Percentiles rank a stretch among this genome's conserved stretches.
Evolutionary conservation across 805 yeast genomes (phyloP).

Genomic region (Torulaspora franciscae): DNA sequence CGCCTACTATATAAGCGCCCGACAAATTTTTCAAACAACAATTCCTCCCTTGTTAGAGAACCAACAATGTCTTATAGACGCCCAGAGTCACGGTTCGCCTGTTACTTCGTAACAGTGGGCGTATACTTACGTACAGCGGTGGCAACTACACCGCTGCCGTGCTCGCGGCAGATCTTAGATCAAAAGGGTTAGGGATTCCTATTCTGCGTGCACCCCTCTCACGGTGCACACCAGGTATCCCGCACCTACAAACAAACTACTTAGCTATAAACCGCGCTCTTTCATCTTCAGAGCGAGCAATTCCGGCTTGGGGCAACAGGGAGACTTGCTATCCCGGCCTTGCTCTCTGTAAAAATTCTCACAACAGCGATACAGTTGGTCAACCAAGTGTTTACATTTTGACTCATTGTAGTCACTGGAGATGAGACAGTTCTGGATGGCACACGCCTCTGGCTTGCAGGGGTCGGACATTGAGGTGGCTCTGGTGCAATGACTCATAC

Average conservation of each 20-base stretch:
- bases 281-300: slow-evolving; percentile 58
- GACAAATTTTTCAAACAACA: not conserved
- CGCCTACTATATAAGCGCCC: slow-evolving; percentile 27
- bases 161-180: slow-evolving; percentile 94
- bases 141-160: slow-evolving; percentile 44
- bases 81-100: slow-evolving; percentile 58
- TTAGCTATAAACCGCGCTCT: slow-evolving; percentile 37
- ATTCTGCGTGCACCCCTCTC: slow-evolving; percentile 1
- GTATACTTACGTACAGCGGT: slow-evolving; percentile 17
- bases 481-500: not conserved
- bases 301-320: slow-evolving; percentile 74
- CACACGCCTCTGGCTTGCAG: slow-evolving; percentile 78
- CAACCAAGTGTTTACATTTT: slow-evolving; percentile 65
- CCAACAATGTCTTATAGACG: slow-evolving; percentile 59
- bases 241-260: slow-evolving; percentile 30
- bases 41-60: slow-evolving; percentile 8
- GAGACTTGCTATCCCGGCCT: slow-evolving; percentile 56
- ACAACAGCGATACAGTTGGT: slow-evolving; percentile 72
- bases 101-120: slow-evolving; percentile 32
- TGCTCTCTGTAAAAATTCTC: slow-evolving; percentile 53
- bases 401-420: slow-evolving; percentile 62
- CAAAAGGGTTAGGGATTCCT: slow-evolving; percentile 10
- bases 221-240: slow-evolving; percentile 8
- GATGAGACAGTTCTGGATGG: slow-evolving; percentile 71
- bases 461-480: slow-evolving; percentile 32